These are phyloP conservation scores for Pleurostoma richardsiae DNA, from an alignment of 2,329 filamentous ascomycete species.

Conservation along the genomic window DNA sequence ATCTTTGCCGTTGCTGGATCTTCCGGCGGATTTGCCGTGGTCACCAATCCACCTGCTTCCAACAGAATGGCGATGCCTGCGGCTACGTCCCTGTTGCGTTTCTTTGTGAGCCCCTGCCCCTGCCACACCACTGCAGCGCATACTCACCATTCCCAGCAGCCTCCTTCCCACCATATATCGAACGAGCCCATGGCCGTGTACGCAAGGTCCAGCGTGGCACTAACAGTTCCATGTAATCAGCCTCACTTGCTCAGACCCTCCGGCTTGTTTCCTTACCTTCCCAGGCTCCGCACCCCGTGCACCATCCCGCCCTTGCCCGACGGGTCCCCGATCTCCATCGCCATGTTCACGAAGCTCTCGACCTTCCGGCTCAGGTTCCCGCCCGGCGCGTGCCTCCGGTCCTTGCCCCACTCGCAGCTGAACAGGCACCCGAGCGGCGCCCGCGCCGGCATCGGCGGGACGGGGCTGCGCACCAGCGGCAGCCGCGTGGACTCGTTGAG, in stretches of 20 bases:
- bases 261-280: conserved; percentile 31
- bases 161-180: conserved; percentile 81
- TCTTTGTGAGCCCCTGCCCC: neutral
- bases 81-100: conserved; percentile 59
- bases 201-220: conserved; percentile 68
- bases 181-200: conserved; percentile 72
- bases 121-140: neutral
- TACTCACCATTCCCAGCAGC: conserved; percentile 71
- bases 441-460: conserved; percentile 56
- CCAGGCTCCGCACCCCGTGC: conserved; percentile 67
- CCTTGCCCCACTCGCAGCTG: conserved; percentile 76
- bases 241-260: neutral
- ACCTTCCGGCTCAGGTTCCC: conserved; percentile 69
- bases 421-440: conserved; percentile 69
- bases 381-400: conserved; percentile 58
- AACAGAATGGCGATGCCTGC: conserved; percentile 68
- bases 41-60: conserved; percentile 70
- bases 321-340: conserved; percentile 57
- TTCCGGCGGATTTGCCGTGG: conserved; percentile 66
- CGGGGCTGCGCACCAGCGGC: conserved; percentile 57
- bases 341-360: conserved; percentile 72
- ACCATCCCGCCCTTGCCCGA: conserved; percentile 72
- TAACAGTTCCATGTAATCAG: conserved; percentile 17
- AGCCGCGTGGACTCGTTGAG: conserved; percentile 59
- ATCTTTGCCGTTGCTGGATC: conserved; percentile 51